Base-by-base conservation (phyloP, 768 basidiomycete species). In the Trametes coccinea region DNA sequence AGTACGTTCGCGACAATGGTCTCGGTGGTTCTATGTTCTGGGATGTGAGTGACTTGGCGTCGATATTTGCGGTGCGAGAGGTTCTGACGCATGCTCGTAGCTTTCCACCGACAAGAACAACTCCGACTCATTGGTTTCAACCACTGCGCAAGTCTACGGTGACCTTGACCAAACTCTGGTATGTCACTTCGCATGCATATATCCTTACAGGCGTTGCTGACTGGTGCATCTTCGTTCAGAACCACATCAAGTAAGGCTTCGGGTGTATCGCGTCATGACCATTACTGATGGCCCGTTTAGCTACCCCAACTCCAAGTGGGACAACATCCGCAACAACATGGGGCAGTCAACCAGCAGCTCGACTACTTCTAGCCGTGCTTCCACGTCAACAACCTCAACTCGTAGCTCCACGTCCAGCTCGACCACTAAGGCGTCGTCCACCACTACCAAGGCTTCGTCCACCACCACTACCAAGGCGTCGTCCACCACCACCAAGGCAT, bases 11-110 rank as follows among this genome's bases (percentile, higher is more conserved):
- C 44, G 71, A 78, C 4, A 80, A 85, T 13, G 80, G 81, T 5
- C 78, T 93, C 66, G 88, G 77, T 9, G 88, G 87, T 2, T 82
- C 84, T 53, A 88, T 90, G 88, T 89, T 85, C 75, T 90, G 89
- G 88, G 87, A 87, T 57, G 77, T 79, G 43, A 40, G 70, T 68
- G 5, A 27, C 1, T 5, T 8, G 22, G 22, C 22, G 22, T 22
- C 22, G 22, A 22, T 5, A 34, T 16, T 10, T n/a, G 22, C 10
- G 33, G n/a, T 3, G 10, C 34, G 17, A 41, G 31, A 43, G 13
- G 17, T 45, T 47, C 5, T 22, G 13, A 5, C 44, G 9, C 27
- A 44, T 30, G 30, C 16, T 2, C 27, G 4, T 6, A 73, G 81
- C 77, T 87, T 6, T 87, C 83, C 13, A 83, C 80, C 3, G 87